A percentile compares a stretch with the other conserved stretches of the same genome.
phyloP scores from a whole-genome alignment of 2,329 filamentous ascomycete species.

The Cercospora sp. region DNA sequence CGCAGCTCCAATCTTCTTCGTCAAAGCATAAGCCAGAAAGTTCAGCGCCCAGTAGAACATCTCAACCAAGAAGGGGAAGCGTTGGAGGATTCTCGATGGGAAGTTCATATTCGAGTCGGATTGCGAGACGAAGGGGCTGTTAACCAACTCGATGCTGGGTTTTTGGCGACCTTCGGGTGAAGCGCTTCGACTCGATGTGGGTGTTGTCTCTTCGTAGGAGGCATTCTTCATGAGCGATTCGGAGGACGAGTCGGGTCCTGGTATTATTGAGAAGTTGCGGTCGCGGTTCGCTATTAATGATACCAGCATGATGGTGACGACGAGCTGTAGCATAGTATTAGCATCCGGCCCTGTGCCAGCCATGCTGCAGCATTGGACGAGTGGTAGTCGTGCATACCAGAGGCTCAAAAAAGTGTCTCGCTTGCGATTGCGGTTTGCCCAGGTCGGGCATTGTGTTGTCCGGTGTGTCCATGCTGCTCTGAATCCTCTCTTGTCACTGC shows the following conservation, averaged over 20 bases:
- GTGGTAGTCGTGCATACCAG: constrained; percentile 25
- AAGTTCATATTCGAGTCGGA: constrained; percentile 45
- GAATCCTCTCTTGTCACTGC: neutral
- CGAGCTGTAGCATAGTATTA: constrained; percentile 38
- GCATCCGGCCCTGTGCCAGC: neutral
- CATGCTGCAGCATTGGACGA: neutral
- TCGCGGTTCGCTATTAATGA: constrained; percentile 46
- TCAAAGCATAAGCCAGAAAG: constrained; percentile 64
- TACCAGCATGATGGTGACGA: constrained; percentile 46
- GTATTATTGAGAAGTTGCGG: constrained; percentile 39
- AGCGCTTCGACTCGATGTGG: constrained; percentile 33
- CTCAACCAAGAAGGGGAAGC: constrained; percentile 69
- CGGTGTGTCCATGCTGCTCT: neutral
- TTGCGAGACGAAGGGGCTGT: constrained; percentile 58
- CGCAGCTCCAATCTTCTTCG: constrained; percentile 39
- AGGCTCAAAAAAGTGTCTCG: constrained; percentile 33
- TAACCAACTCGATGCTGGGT: constrained; percentile 53
- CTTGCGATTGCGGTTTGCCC: constrained; percentile 32
- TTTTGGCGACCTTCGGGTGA: constrained; percentile 39
- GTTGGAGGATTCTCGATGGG: constrained; percentile 65
- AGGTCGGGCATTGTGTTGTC: constrained; percentile 23
- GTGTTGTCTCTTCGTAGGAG: constrained; percentile 22
- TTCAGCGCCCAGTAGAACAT: constrained; percentile 75
- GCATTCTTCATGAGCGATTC: constrained; percentile 28
- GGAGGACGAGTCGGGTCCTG: constrained; percentile 19